Conservation (phyloP, 306 rosid species). For the Castanospermum australe region DNA sequence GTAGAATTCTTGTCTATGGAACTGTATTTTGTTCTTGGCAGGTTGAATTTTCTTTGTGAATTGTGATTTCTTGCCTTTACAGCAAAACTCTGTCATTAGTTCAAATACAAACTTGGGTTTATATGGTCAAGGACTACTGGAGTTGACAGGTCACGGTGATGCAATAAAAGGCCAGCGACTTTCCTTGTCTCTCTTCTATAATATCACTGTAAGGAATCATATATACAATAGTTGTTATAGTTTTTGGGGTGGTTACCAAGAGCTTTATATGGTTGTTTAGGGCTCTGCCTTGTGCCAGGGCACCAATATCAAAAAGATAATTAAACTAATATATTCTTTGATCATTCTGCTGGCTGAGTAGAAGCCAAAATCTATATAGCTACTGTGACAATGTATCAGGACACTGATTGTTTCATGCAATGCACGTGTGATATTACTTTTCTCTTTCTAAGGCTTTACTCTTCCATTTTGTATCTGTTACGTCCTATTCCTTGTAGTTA, state of each 20-base stretch:
- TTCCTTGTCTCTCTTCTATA: constrained; percentile 96
- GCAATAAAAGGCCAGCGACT: constrained; percentile 90
- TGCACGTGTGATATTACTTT: not conserved
- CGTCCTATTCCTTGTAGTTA: too few relatives aligned
- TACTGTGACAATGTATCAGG: constrained; percentile 9
- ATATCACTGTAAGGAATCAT: constrained; percentile 82
- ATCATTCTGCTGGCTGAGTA: not conserved
- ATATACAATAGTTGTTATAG: not conserved
- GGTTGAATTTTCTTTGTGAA: constrained; percentile 28
- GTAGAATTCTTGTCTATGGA: constrained; percentile 6
- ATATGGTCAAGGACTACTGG: constrained; percentile 95
- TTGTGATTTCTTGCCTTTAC: constrained; percentile 43
- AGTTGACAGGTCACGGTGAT: constrained; percentile 88
- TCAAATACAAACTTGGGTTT: constrained; percentile 91
- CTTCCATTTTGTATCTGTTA: too few relatives aligned
- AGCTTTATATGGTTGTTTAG: not conserved
- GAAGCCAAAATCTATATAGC: constrained; percentile 2
- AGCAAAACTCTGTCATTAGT: constrained; percentile 85
- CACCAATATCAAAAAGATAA: constrained; percentile 10
- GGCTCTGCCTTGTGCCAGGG: constrained; percentile 20
- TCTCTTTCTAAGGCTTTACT: constrained; percentile 13
- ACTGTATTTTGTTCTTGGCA: constrained; percentile 22
- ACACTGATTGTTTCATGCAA: constrained; percentile 13
- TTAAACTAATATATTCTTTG: constrained; percentile 14
- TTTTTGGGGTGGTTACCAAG: constrained; percentile 19